A percentile compares a stretch with the other conserved stretches of the same genome.
Evolutionary conservation across 495 filamentous ascomycete species (phyloP).

Genomic region (Neohortaea acidophila): DNA sequence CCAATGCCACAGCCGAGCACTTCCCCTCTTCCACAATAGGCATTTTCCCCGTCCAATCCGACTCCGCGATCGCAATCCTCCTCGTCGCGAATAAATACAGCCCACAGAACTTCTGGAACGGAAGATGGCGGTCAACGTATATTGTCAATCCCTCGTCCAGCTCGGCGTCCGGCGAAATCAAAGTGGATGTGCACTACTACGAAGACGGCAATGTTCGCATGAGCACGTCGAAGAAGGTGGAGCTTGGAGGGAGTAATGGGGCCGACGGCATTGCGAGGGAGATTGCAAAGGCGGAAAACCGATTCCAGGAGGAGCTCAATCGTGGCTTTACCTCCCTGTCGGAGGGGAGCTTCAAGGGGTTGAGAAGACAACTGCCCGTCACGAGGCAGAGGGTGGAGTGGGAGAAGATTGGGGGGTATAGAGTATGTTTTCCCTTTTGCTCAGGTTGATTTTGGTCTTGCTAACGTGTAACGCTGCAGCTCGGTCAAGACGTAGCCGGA

Average conservation of each 20-base stretch:
- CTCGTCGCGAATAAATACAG: constrained; percentile 93
- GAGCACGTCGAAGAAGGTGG: constrained; percentile 63
- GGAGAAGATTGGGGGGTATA: constrained; percentile 96
- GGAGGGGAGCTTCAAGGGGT: constrained; percentile 85
- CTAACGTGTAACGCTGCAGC: constrained; percentile 41
- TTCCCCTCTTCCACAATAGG: constrained; percentile 68
- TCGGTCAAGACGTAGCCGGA: constrained; percentile 31
- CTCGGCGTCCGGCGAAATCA: constrained; percentile 50
- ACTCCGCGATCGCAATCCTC: constrained; percentile 60
- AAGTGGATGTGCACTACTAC: constrained; percentile 96
- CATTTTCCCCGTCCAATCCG: constrained; percentile 62
- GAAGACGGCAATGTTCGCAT: constrained; percentile 97
- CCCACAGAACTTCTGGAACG: constrained; percentile 98
- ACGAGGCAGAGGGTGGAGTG: constrained; percentile 98
- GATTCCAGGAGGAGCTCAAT: constrained; percentile 93
- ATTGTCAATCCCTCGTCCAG: constrained; percentile 50
- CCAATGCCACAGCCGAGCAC: constrained; percentile 72
- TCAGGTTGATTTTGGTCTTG: not conserved
- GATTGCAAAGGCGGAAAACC: constrained; percentile 67
- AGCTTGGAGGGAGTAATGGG: constrained; percentile 35
- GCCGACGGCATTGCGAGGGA: constrained; percentile 55
- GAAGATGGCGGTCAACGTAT: constrained; percentile 85
- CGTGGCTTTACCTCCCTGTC: constrained; percentile 71
- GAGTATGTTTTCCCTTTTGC: constrained; percentile 36
- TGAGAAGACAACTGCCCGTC: constrained; percentile 85